A percentile compares a stretch with the other conserved stretches of the same genome.
Evolutionary conservation across 2,329 filamentous ascomycete species (phyloP).

Genomic region (Helminthosporium solani): DNA sequence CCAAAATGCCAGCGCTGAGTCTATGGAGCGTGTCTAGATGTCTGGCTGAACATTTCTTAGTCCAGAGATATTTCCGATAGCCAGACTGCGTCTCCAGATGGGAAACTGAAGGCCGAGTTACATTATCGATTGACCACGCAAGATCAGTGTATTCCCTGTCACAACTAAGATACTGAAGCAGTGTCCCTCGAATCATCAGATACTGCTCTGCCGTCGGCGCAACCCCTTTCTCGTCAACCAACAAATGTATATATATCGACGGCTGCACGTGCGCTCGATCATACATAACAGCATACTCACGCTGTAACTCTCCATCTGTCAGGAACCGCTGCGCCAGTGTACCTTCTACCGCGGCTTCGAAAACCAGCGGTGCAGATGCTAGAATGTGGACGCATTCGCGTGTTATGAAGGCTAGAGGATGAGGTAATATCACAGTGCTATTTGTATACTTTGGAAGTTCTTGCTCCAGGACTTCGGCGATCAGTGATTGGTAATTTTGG

Average conservation of each 20-base stretch:
- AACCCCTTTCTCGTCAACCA: slow-evolving; percentile 15
- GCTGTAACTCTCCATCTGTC: slow-evolving; percentile 14
- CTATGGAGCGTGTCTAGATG: slow-evolving; percentile 17
- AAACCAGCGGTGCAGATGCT: slow-evolving; percentile 24
- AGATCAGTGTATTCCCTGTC: slow-evolving; percentile 4
- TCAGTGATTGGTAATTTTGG: slow-evolving; percentile 23
- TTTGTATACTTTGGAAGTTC: slow-evolving; percentile 27
- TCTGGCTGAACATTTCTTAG: slow-evolving; percentile 1
- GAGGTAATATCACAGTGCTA: slow-evolving; percentile 14
- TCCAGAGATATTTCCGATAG: slow-evolving; percentile 29
- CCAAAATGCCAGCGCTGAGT: slow-evolving; percentile 19
- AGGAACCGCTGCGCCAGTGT: slow-evolving; percentile 19
- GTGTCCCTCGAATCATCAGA: slow-evolving; percentile 17
- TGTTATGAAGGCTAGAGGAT: slow-evolving; percentile 13
- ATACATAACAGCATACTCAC: slow-evolving; percentile 20
- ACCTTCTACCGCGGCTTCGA: slow-evolving; percentile 28
- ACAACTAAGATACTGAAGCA: slow-evolving; percentile 18
- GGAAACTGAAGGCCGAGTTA: slow-evolving; percentile 9
- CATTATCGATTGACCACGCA: slow-evolving; percentile 23
- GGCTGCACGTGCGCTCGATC: slow-evolving; percentile 23
- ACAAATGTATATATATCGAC: slow-evolving; percentile 32
- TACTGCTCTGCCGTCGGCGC: slow-evolving; percentile 28
- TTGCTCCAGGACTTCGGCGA: slow-evolving; percentile 23
- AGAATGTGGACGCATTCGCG: slow-evolving; percentile 31
- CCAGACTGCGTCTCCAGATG: slow-evolving; percentile 10